Evolutionary conservation across 202 grass and related monocot species (phyloP), one percentile per base, ranked within the genome.

Genomic region (Eragrostis tef): DNA sequence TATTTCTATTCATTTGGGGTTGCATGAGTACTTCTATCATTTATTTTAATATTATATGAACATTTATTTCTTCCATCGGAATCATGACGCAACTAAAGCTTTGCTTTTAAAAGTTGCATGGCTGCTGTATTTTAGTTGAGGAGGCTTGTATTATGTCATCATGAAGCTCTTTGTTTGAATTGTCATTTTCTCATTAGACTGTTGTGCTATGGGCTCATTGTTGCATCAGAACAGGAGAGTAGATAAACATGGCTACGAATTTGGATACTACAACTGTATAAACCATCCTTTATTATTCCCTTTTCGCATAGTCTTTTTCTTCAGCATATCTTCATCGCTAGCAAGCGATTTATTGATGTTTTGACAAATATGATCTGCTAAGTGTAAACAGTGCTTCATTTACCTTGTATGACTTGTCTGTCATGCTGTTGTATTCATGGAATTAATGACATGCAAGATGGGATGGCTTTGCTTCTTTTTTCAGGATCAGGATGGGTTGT

Each of bases 381-480:
- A 45, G 1, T 60, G 57, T 26, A 81, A 70, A 39, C 58, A 26
- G 24, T 47, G 11, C 56, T 61, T 43, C 17, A 68, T 63, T 68
- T 82, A 73, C 26, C 24, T 22, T 71, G 60, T 58, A 6, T 45
- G 20, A 58, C 17, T 16, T 67, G 14, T 74, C 17, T 84, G 51
- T 17, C 36, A 53, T 79, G 41, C 66, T 74, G 46, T 15, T 7
- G 26, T 42, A 3, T 1, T 73, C 34, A 68, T 36, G 19, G 66
- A 41, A 59, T 56, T 60, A 72, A 24, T 36, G 70, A n/a, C 22
- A 68, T 67, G 60, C 54, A 78, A 81, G 3, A 65, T 91, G n/a
- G 24, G 26, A 70, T 83, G 3, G 59, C 25, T 17, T 4, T 10
- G 70, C 64, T 19, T 13, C 75, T 64, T 19, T 47, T 24, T 60